phyloP scores from a whole-genome alignment of 768 basidiomycete genomes.

The Russula abietina region DNA sequence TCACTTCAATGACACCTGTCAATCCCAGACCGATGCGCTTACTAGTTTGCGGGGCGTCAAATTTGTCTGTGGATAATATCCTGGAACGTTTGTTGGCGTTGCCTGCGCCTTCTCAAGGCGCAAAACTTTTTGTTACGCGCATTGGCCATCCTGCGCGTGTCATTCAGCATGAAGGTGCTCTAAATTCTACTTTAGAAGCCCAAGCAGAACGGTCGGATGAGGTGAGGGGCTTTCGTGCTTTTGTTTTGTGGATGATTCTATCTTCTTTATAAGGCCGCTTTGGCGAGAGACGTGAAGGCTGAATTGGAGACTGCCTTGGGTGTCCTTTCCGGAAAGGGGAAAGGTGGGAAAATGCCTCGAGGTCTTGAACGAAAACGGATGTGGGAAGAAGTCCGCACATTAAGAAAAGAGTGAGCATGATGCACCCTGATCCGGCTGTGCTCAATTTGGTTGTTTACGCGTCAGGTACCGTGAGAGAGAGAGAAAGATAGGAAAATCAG shows the following conservation, averaged over 20 bases:
- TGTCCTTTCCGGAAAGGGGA: conserved; percentile 64
- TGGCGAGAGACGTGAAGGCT: conserved; percentile 83
- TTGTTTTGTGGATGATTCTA: background rate
- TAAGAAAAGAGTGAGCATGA: conserved; percentile 78
- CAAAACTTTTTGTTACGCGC: conserved; percentile 65
- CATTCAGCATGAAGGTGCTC: conserved; percentile 59
- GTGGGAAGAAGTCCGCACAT: conserved; percentile 80
- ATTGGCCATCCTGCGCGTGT: conserved; percentile 95
- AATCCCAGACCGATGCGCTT: conserved; percentile 54
- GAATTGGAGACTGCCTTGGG: conserved; percentile 71
- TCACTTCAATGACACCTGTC: conserved; percentile 44
- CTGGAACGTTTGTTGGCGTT: conserved; percentile 74
- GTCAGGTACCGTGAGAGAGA: conserved; percentile 83
- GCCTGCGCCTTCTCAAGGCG: conserved; percentile 44
- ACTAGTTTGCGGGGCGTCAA: conserved; percentile 89
- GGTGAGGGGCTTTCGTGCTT: conserved; percentile 30
- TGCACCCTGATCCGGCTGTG: background rate
- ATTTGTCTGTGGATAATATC: conserved; percentile 94
- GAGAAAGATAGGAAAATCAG: conserved; percentile 73
- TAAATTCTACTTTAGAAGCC: conserved; percentile 66
- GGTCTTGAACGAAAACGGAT: conserved; percentile 73
- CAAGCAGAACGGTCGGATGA: conserved; percentile 71
- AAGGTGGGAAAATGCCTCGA: conserved; percentile 62
- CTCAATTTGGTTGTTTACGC: conserved; percentile 4
- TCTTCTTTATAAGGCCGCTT: conserved; percentile 46